Evolutionary conservation across 2,329 filamentous ascomycete species (phyloP).

Genomic region (Teratosphaeria epicoccoides): DNA sequence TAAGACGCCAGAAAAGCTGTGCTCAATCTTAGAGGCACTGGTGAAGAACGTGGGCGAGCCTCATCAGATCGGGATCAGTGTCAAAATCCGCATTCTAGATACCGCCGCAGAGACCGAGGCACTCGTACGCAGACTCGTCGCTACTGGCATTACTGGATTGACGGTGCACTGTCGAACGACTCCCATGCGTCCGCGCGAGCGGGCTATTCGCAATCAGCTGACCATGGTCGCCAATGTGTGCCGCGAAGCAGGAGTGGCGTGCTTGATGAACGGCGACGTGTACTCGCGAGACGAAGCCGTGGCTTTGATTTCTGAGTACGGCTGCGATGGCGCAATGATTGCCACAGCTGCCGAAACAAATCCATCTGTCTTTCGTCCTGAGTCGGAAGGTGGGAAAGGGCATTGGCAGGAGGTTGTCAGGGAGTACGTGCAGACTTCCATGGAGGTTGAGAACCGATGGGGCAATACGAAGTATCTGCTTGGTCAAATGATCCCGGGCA

Average conservation of each 20-base stretch:
- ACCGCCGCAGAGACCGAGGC: constrained; percentile 63
- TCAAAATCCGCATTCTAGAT: constrained; percentile 86
- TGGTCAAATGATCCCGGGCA: constrained; percentile 75
- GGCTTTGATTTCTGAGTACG: constrained; percentile 62
- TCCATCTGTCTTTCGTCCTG: constrained; percentile 68
- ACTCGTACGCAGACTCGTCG: constrained; percentile 66
- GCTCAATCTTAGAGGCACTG: constrained; percentile 70
- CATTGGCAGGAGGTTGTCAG: constrained; percentile 69
- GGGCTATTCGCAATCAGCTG: constrained; percentile 73
- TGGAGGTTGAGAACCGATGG: constrained; percentile 75
- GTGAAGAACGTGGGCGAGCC: constrained; percentile 66
- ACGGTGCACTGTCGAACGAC: constrained; percentile 95
- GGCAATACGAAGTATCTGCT: constrained; percentile 91
- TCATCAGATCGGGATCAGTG: constrained; percentile 84
- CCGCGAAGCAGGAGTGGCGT: constrained; percentile 74
- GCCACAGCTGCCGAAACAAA: constrained; percentile 87
- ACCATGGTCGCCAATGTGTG: constrained; percentile 75
- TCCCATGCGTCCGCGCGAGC: constrained; percentile 84
- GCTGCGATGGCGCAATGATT: constrained; percentile 95
- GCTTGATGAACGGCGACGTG: constrained; percentile 93
- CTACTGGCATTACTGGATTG: constrained; percentile 81
- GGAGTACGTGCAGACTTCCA: constrained; percentile 59
- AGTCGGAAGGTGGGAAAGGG: constrained; percentile 57
- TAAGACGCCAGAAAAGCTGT: constrained; percentile 71
- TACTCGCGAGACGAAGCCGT: constrained; percentile 61